These are phyloP conservation scores for Xerocomus potaroensis DNA, from an alignment of 768 basidiomycete genomes.

Conservation along the genomic window DNA sequence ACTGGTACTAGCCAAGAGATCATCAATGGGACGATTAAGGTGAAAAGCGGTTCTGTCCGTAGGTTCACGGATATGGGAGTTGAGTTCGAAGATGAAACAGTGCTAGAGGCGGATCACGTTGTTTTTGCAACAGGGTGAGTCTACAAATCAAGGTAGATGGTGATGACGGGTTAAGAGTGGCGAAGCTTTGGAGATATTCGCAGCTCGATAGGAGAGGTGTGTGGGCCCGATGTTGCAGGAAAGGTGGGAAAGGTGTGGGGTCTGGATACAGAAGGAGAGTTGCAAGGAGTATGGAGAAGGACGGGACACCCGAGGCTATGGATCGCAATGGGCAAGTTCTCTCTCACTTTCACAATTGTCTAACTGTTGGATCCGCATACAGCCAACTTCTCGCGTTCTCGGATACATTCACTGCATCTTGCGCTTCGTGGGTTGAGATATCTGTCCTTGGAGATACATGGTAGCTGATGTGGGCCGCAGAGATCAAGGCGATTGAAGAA, in stretches of 20 bases:
- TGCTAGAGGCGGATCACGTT: slow-evolving; percentile 27
- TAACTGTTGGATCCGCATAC: not conserved
- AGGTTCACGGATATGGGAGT: slow-evolving; percentile 28
- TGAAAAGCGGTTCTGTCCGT: slow-evolving; percentile 37
- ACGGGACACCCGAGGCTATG: slow-evolving; percentile 35
- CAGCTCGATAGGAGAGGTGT: slow-evolving; percentile 38
- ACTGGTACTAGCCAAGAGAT: slow-evolving; percentile 43
- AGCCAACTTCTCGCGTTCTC: slow-evolving; percentile 22
- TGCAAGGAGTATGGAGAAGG: slow-evolving; percentile 38
- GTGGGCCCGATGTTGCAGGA: slow-evolving; percentile 42
- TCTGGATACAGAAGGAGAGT: slow-evolving; percentile 60
- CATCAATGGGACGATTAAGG: slow-evolving; percentile 46
- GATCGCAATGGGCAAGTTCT: slow-evolving; percentile 22
- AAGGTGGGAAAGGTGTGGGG: slow-evolving; percentile 60
- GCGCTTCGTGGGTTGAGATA: slow-evolving; percentile 23
- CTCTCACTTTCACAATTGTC: not conserved
- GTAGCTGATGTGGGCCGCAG: slow-evolving; percentile 14
- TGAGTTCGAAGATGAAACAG: slow-evolving; percentile 25
- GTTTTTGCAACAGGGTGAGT: slow-evolving; percentile 34
- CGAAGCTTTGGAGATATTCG: slow-evolving; percentile 44
- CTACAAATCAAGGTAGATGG: not conserved
- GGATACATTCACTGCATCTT: slow-evolving; percentile 28
- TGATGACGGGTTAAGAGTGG: not conserved
- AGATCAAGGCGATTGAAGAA: slow-evolving; percentile 30
- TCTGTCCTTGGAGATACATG: not conserved